Base-by-base conservation (phyloP, 768 basidiomycete species). In the Phanerochaete sordida region DNA sequence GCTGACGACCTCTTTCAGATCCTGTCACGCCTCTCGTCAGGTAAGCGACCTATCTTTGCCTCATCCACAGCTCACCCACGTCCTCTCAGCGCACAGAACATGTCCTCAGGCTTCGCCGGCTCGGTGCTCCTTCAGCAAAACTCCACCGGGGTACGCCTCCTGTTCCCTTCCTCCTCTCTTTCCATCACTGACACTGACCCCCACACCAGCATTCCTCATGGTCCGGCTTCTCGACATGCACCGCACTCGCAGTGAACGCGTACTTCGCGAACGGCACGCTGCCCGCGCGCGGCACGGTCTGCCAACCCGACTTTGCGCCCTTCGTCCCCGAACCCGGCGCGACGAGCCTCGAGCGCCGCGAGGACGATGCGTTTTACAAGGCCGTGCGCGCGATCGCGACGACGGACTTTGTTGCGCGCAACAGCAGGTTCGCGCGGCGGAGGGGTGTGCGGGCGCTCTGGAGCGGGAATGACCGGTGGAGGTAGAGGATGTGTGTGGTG, bases 211-310 rank as follows among this genome's bases (percentile, higher is more conserved):
- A 57, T 21, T 23, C 43, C 19, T 45, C 45, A 66, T 69, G 11
- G n/a, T 45, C 56, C 6, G 45, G 39, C 15, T 47, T 45, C 39
- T 78, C 77, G 6, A 50, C 65, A 4, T 79, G 78, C 64, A 74
- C 76, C 5, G 62, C 65, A 11, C 59, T 56, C 35, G 60, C 74
- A 59, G 66, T 82, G 30, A 70, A 73, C 11, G 66, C 68, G 1
- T 81, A 81, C 63, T 78, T 82, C 55, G 54, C 67, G 1, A 57
- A 74, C 9, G 80, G 81, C 2, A 73, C 68, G 1, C 65, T 81
- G 1, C 81, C 81, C 2, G 57, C 64, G 12, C 67, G 69, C 8
- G 77, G 71, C 6, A 79, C 77, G 3, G 65, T 79, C 6, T 82
- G 81, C 58, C 57, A 74, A 2, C 30, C 59, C 11, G 57, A 58